Percentiles rank a stretch among this genome's conserved stretches.
phyloP scores from a whole-genome alignment of 306 rosid genomes.

The Vicia villosa region DNA sequence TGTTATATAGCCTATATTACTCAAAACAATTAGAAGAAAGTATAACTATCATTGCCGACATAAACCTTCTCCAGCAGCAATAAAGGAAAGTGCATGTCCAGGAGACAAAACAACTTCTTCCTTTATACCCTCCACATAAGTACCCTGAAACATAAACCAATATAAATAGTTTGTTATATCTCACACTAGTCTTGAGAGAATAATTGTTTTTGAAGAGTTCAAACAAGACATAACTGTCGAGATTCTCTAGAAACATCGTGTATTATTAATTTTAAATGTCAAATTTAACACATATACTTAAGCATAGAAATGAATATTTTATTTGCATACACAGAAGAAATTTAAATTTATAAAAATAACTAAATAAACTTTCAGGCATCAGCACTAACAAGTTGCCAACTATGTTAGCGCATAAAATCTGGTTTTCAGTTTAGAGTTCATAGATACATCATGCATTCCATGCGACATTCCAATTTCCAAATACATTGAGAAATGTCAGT shows the following conservation, averaged over 20 bases:
- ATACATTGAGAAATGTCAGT: constrained; percentile 17
- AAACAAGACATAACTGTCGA: constrained; percentile 10
- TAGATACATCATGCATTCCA: not conserved
- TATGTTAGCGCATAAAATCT: not conserved
- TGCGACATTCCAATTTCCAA: constrained; percentile 35
- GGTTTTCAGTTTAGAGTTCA: constrained; percentile 14
- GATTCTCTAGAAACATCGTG: constrained; percentile 8
- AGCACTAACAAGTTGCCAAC: constrained; percentile 8
- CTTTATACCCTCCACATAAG: constrained; percentile 98
- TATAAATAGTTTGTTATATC: constrained; percentile 16
- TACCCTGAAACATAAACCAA: constrained; percentile 66
- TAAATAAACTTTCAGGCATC: constrained; percentile 10
- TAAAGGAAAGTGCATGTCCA: constrained; percentile 95
- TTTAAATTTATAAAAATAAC: not conserved
- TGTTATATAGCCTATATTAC: constrained; percentile 9
- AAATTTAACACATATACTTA: not conserved
- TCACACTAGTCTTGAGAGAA: constrained; percentile 19
- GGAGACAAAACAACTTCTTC: constrained; percentile 98
- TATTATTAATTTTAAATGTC: not conserved
- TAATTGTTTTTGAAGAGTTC: constrained; percentile 8
- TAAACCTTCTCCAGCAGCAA: constrained; percentile 97
- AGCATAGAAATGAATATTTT: constrained; percentile 9
- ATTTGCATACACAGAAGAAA: not conserved
- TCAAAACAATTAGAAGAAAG: constrained; percentile 5
- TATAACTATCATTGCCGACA: constrained; percentile 32